Conservation (phyloP, 108 stramenopile species). For the Nitzschia sp. region DNA sequence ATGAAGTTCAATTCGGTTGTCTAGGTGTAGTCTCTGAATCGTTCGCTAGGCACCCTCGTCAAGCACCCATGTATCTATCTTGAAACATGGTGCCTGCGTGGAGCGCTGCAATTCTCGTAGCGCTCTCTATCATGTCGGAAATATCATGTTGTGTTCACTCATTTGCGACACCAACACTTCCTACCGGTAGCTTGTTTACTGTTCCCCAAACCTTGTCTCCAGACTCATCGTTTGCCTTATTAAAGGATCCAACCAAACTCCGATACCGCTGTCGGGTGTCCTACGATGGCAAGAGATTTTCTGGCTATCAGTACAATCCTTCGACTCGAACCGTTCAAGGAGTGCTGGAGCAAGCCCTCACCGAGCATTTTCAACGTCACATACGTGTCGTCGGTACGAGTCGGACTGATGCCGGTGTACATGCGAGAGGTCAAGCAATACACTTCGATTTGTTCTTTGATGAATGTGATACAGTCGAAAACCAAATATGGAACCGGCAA, state of each 20-base stretch:
- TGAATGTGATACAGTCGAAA: background rate
- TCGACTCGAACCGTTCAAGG: constrained; percentile 50
- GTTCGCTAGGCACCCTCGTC: too few relatives aligned
- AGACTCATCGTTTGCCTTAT: background rate
- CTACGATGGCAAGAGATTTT: constrained; percentile 63
- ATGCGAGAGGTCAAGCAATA: constrained; percentile 82
- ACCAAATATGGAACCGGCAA: background rate
- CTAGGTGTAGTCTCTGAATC: too few relatives aligned
- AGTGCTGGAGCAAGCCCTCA: constrained; percentile 62
- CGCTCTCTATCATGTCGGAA: too few relatives aligned
- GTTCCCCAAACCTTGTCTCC: background rate
- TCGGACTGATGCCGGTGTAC: constrained; percentile 83
- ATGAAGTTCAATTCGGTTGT: too few relatives aligned
- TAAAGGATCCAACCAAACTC: constrained; percentile 11
- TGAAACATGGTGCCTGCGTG: too few relatives aligned
- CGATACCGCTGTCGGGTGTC: constrained; percentile 60
- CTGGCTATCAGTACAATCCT: constrained; percentile 54
- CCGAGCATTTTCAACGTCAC: constrained; percentile 49
- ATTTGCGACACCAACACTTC: too few relatives aligned
- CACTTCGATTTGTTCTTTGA: constrained; percentile 71
- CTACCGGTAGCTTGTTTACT: too few relatives aligned
- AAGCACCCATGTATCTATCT: too few relatives aligned
- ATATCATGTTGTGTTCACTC: too few relatives aligned
- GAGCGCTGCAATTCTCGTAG: too few relatives aligned
- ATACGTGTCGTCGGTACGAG: constrained; percentile 75